Evolutionary conservation across 2,329 filamentous ascomycete genomes (phyloP).

Genomic region (Claviceps cyperi): DNA sequence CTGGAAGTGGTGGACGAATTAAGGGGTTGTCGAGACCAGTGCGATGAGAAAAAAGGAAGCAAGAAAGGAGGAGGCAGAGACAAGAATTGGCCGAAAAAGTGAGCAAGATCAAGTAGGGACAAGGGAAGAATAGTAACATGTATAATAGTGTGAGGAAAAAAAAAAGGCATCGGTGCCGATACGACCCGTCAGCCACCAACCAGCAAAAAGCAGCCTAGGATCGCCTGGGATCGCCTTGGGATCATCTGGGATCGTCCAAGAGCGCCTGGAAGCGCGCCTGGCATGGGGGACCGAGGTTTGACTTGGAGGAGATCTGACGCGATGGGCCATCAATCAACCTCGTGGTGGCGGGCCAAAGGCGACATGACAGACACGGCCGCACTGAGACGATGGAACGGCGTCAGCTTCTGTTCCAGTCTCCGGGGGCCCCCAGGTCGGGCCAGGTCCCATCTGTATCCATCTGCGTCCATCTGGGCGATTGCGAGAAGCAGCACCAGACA

Average conservation of each 20-base stretch:
- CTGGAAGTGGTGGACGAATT: background rate
- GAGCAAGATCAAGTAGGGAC: background rate
- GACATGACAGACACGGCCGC: background rate
- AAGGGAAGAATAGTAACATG: conserved; percentile 7
- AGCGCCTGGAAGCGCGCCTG: background rate
- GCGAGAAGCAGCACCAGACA: background rate
- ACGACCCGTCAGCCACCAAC: conserved; percentile 7
- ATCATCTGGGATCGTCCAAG: too few relatives aligned
- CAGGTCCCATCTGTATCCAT: background rate
- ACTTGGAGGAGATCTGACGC: conserved; percentile 19
- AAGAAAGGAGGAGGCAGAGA: background rate
- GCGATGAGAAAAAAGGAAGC: background rate
- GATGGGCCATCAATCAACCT: conserved; percentile 14
- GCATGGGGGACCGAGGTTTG: conserved; percentile 7
- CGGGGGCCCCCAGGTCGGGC: background rate
- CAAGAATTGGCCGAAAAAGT: background rate
- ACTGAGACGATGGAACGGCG: background rate
- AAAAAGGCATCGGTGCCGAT: conserved; percentile 6
- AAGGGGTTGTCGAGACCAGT: background rate
- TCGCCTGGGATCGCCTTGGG: conserved; percentile 3
- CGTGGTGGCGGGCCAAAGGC: conserved; percentile 19
- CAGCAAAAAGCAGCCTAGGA: background rate
- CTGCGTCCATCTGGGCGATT: background rate
- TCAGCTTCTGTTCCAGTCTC: background rate
- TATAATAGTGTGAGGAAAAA: conserved; percentile 6